Base-by-base conservation (phyloP, 345 rosid genomes). In the Leavenworthia alabamica region DNA sequence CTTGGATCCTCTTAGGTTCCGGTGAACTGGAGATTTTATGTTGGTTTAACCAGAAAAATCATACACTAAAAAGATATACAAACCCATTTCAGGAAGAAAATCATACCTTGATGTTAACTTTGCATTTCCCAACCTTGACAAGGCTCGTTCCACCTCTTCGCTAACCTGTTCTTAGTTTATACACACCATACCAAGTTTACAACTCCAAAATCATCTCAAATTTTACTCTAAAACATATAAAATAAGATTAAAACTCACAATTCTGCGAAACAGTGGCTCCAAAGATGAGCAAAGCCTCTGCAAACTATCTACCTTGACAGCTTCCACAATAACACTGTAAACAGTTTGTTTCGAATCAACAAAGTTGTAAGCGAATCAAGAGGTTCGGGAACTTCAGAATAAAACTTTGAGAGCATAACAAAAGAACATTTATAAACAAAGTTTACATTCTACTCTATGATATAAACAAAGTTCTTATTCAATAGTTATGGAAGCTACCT, bases 241-340 rank as follows among this genome's bases (percentile, higher is more conserved):
- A 5, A 27, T n/a, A 41, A n/a, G 26, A 48, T 39, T 16, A 29
- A 2, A 60, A 32, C 95, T 83, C 75, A 92, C 95, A 71, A 92
- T 86, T 85, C 78, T 79, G 56, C 96, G 98, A 46, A 92, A 81
- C 72, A 92, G 56, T 60, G 98, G 98, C 80, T 92, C 98, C 86
- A 92, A 76, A 37, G 96, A 83, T 22, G 98, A 88, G 89, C 83
- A 81, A 65, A 92, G 83, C 66, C 86, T 82, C 73, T 92, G 96
- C 73, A 86, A 64, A 73, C 96, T 89, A 69, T 92, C 95, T 70
- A 89, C 88, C 77, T 89, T 92, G 81, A 92, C 78, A 63, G 96
- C 96, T 79, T 89, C 98, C 75, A 92, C 95, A 56, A 88, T 81
- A 16, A 88, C 88, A 75, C 98, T 91, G 83, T 79, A 80, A 35